Conservation (phyloP, 1,284 basidiomycete species). For the Ganoderma lucidum region DNA sequence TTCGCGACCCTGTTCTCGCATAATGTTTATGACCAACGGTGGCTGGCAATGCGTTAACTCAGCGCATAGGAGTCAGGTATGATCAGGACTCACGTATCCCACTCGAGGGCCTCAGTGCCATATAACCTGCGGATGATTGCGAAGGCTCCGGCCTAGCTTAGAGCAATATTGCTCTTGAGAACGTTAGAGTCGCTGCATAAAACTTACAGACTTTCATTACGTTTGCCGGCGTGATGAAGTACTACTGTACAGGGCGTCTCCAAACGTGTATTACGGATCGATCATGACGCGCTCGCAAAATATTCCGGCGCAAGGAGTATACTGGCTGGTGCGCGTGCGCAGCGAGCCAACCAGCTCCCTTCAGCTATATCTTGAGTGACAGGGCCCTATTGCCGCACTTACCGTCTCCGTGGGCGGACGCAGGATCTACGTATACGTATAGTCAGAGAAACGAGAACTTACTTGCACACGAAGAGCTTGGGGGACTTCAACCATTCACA, state of each 20-base stretch:
- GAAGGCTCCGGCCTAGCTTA: too few species aligned
- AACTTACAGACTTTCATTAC: too few species aligned
- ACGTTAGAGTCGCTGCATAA: too few species aligned
- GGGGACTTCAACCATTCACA: constrained; percentile 22
- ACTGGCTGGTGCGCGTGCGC: not conserved
- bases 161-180: too few species aligned
- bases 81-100: not conserved
- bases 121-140: too few species aligned
- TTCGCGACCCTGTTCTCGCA: too few species aligned
- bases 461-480: not conserved
- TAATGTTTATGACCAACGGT: too few species aligned
- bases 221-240: too few species aligned
- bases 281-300: too few species aligned
- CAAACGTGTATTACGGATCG: not conserved
- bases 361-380: not conserved
- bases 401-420: not conserved
- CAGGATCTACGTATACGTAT: not conserved
- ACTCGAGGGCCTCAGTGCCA: too few species aligned
- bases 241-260: too few species aligned
- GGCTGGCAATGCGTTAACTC: not conserved
- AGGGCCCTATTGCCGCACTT: not conserved
- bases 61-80: not conserved
- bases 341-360: not conserved
- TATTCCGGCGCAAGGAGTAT: too few species aligned
- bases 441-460: not conserved